phyloP scores from a whole-genome alignment of 2,329 filamentous ascomycete genomes.

The Cytospora piceicola region DNA sequence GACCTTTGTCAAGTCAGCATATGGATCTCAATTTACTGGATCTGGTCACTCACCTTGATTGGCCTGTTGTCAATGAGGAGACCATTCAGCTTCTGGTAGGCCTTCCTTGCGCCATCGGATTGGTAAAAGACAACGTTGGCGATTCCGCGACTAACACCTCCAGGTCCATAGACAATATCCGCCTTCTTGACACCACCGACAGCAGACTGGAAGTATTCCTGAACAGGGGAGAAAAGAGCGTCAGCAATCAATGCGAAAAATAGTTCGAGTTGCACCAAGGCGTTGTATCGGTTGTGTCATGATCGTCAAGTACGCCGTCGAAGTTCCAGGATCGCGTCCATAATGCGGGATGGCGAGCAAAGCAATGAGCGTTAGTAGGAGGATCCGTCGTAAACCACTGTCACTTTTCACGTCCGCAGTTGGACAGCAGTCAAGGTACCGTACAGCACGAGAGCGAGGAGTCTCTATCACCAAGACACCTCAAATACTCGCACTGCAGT shows the following conservation, averaged over 20 bases:
- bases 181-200: conserved; percentile 91
- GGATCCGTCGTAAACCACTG: conserved; percentile 7
- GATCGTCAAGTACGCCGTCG: conserved; percentile 22
- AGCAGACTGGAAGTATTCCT: conserved; percentile 94
- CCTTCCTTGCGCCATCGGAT: conserved; percentile 80
- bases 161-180: conserved; percentile 89
- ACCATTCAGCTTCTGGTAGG: conserved; percentile 82
- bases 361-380: conserved; percentile 41
- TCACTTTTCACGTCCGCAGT: conserved; percentile 32
- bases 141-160: conserved; percentile 87
- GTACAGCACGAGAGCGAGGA: conserved; percentile 24
- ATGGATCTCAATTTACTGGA: not conserved
- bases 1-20: conserved; percentile 59
- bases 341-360: conserved; percentile 38
- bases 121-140: conserved; percentile 87
- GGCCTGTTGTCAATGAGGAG: conserved; percentile 86
- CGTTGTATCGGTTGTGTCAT: conserved; percentile 20
- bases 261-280: conserved; percentile 38
- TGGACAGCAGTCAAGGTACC: conserved; percentile 32
- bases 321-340: conserved; percentile 26
- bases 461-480: conserved; percentile 29
- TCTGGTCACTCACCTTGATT: conserved; percentile 72
- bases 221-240: conserved; percentile 60
- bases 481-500: conserved; percentile 5
- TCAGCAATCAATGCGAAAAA: conserved; percentile 66